Evolutionary conservation across 2,329 filamentous ascomycete species (phyloP), one percentile per base, ranked within the genome.

Genomic region (Stachybotrys elegans): DNA sequence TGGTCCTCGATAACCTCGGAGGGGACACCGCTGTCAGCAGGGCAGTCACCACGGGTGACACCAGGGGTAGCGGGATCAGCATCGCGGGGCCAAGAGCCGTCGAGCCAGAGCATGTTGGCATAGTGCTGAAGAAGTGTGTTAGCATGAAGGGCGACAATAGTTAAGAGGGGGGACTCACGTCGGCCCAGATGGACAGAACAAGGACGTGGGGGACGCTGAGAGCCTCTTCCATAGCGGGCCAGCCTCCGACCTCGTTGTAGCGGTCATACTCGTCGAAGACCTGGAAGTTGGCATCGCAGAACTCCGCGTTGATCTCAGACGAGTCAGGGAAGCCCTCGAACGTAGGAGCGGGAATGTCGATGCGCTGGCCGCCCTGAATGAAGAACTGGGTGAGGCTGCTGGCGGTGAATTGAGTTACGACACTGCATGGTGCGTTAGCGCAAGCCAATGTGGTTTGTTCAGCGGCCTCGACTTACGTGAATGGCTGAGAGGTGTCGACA

Each of bases 81-180:
- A 42, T 53, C 56, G 14, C 47, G 50, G 23, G 81, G 80, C 67
- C 75, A 83, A 57, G 65, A 73, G 48, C 75, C 76, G 68, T 87
- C 83, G 51, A 88, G 75, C 84, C 84, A 87, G 54, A 83, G 74
- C 81, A 87, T 86, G 65, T 82, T 73, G 56, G 76, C 66, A 45
- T 73, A 62, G 62, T 84, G 75, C 54, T 56, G 71, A 5, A 35
- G 19, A 13, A 34, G 9, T 16, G 9, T 12, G n/a, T 34, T 17
- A 34, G 31, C 19, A 8, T 34, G 14, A n/a, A n/a, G n/a, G n/a
- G n/a, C n/a, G n/a, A n/a, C n/a, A n/a, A n/a, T n/a, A n/a, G n/a
- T n/a, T n/a, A 6, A 36, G 16, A 40, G 6, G 17, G 40, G n/a
- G n/a, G n/a, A 54, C 58, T 49, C 47, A 61, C 59, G 49, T 71